A percentile compares a stretch with the other conserved stretches of the same genome.
Evolutionary conservation across 495 filamentous ascomycete genomes (phyloP).

Genomic region (Penicillium pulvis): DNA sequence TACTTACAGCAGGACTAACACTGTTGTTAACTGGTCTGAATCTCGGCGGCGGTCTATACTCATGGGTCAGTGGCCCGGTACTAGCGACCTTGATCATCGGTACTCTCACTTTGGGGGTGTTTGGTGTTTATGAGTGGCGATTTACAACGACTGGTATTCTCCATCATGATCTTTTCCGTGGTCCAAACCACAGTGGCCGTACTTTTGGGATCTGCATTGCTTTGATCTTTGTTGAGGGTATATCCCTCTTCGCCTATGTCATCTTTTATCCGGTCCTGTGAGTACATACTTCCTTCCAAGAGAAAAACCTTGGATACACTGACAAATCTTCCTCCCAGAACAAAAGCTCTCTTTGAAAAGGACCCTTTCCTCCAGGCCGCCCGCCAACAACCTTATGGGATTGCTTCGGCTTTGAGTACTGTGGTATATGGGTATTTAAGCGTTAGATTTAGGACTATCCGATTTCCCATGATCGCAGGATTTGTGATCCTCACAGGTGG

Average conservation of each 20-base stretch:
- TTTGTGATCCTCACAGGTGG: conserved; percentile 13
- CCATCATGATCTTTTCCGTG: conserved; percentile 16
- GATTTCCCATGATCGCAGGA: conserved; percentile 5
- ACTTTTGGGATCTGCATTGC: conserved; percentile 15
- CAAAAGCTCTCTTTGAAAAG: background rate
- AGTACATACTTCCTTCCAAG: background rate
- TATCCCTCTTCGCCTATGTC: conserved; percentile 13
- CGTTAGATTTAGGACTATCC: conserved; percentile 10
- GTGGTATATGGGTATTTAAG: conserved; percentile 15
- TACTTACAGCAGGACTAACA: conserved; percentile 12
- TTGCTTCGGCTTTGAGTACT: conserved; percentile 9
- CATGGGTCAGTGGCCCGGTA: background rate
- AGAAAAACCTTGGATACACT: background rate
- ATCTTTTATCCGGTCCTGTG: conserved; percentile 16
- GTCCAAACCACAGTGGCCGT: background rate
- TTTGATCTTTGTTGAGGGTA: conserved; percentile 18
- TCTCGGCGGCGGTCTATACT: conserved; percentile 7
- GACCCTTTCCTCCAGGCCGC: conserved; percentile 10
- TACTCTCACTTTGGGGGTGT: background rate
- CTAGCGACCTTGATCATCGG: background rate
- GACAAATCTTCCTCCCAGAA: background rate
- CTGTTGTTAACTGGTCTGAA: conserved; percentile 15
- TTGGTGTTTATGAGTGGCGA: conserved; percentile 18
- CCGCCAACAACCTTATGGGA: conserved; percentile 12
- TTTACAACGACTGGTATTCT: conserved; percentile 16